Percentiles rank a stretch among this genome's conserved stretches.
Evolutionary conservation across 805 yeast species (phyloP).

Genomic region (Candida khao-thaluensis): DNA sequence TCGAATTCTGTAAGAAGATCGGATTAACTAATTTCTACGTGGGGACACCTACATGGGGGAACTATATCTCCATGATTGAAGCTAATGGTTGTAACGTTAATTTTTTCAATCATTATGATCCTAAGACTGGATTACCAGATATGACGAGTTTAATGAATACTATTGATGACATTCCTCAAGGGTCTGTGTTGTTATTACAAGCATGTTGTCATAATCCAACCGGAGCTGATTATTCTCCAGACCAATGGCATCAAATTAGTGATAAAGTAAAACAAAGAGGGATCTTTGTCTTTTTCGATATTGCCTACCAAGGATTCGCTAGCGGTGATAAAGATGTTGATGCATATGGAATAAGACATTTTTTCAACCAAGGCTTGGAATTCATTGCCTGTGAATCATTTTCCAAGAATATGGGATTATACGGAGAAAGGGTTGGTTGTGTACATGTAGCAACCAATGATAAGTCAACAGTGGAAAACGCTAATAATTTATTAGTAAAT

Average conservation of each 20-base stretch:
- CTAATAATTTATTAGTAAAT: conserved; percentile 27
- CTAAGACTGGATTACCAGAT: conserved; percentile 27
- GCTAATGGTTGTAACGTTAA: conserved; percentile 27
- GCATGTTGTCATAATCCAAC: conserved; percentile 48
- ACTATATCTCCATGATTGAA: conserved; percentile 37
- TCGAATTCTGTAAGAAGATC: conserved; percentile 23
- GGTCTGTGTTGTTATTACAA: conserved; percentile 38
- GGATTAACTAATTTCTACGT: conserved; percentile 30
- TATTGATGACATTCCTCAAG: conserved; percentile 28
- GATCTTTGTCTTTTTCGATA: conserved; percentile 36
- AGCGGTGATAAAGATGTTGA: conserved; percentile 61
- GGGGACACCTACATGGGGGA: conserved; percentile 42
- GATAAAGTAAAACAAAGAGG: conserved; percentile 23
- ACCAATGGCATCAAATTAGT: conserved; percentile 37
- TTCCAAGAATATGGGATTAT: conserved; percentile 43
- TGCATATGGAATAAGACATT: conserved; percentile 41
- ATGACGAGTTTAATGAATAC: conserved; percentile 25
- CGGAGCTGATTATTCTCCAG: conserved; percentile 37
- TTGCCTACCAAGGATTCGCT: conserved; percentile 44
- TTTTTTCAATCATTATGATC: conserved; percentile 33
- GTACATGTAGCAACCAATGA: conserved; percentile 32
- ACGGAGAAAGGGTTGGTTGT: conserved; percentile 41
- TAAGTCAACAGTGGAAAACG: conserved; percentile 14
- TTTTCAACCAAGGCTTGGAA: conserved; percentile 29
- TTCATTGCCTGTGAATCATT: conserved; percentile 38